Percentiles rank a stretch among this genome's conserved stretches.
phyloP scores from a whole-genome alignment of 2,329 filamentous ascomycete genomes.

The Penicillium sp. region DNA sequence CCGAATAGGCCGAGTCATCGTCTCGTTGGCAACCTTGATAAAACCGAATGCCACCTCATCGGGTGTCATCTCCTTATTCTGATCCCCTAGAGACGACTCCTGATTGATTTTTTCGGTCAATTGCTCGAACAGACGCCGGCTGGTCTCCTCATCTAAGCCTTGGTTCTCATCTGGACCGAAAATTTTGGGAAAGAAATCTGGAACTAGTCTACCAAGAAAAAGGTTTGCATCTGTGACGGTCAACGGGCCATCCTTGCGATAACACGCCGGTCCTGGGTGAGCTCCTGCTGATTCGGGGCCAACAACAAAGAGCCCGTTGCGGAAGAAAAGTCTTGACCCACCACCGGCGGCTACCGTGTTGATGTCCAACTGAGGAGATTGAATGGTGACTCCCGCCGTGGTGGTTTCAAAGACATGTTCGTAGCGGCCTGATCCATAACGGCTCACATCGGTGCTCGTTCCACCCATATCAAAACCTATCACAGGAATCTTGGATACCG shows the following conservation, averaged over 20 bases:
- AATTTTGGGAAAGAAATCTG: conserved; percentile 91
- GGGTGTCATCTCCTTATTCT: conserved; percentile 59
- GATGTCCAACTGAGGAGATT: conserved; percentile 86
- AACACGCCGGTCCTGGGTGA: conserved; percentile 87
- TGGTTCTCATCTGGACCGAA: conserved; percentile 85
- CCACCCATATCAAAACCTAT: conserved; percentile 96
- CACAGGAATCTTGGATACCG: conserved; percentile 74
- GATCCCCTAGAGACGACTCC: conserved; percentile 51
- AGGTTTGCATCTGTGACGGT: conserved; percentile 95
- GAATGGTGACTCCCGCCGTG: conserved; percentile 85
- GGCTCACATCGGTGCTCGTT: conserved; percentile 84
- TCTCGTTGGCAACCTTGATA: conserved; percentile 85
- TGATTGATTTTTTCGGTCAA: conserved; percentile 76
- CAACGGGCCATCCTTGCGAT: conserved; percentile 83
- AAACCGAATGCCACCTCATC: conserved; percentile 90
- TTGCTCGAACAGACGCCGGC: conserved; percentile 70
- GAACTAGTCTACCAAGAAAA: conserved; percentile 77
- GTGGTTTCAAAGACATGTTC: conserved; percentile 93
- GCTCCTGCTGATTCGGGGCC: conserved; percentile 88
- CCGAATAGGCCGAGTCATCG: conserved; percentile 85
- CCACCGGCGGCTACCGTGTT: conserved; percentile 90
- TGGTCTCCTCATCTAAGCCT: conserved; percentile 72
- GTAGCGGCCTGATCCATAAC: conserved; percentile 80
- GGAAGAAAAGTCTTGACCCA: conserved; percentile 62
- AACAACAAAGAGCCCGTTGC: conserved; percentile 67